Conservation (phyloP, 768 basidiomycete species). For the Lentinula lateritia region DNA sequence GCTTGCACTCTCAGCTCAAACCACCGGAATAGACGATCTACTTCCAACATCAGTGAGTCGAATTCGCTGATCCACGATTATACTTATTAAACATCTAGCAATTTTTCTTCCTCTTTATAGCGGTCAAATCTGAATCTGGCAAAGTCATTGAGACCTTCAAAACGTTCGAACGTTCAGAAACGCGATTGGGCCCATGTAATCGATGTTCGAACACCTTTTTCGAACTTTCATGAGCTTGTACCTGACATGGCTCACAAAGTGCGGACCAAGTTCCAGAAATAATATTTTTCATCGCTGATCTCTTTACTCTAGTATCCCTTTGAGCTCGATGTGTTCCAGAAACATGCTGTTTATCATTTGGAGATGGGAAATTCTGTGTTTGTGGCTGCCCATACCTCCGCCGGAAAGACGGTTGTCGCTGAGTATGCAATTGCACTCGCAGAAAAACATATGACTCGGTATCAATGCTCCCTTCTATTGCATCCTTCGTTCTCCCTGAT, state of each 20-base stretch:
- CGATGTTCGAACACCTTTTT: slow-evolving; percentile 84
- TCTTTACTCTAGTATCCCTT: slow-evolving; percentile 78
- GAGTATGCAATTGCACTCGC: slow-evolving; percentile 98
- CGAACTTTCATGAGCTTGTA: slow-evolving; percentile 87
- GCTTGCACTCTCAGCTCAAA: slow-evolving; percentile 10
- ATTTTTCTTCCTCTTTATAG: slow-evolving; percentile 23
- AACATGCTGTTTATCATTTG: slow-evolving; percentile 95
- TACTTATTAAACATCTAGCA: slow-evolving; percentile 5
- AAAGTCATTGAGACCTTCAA: slow-evolving; percentile 32
- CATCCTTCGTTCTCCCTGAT: background rate
- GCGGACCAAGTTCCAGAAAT: slow-evolving; percentile 4
- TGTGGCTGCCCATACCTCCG: slow-evolving; percentile 99
- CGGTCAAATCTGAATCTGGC: slow-evolving; percentile 54
- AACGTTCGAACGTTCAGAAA: slow-evolving; percentile 53
- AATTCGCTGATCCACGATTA: background rate
- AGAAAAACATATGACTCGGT: slow-evolving; percentile 99
- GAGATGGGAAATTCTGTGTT: slow-evolving; percentile 98
- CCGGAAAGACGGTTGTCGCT: slow-evolving; percentile 98
- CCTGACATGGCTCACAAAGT: slow-evolving; percentile 96
- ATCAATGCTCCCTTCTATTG: slow-evolving; percentile 10
- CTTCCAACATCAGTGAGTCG: slow-evolving; percentile 51
- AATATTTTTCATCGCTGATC: background rate
- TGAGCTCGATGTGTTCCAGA: slow-evolving; percentile 97
- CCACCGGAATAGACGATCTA: slow-evolving; percentile 72
- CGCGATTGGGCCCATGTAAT: slow-evolving; percentile 98